Percentiles rank a stretch among this genome's conserved stretches.
phyloP scores from a whole-genome alignment of 192 early-diverging fungal species.

The Coemansia sp. region DNA sequence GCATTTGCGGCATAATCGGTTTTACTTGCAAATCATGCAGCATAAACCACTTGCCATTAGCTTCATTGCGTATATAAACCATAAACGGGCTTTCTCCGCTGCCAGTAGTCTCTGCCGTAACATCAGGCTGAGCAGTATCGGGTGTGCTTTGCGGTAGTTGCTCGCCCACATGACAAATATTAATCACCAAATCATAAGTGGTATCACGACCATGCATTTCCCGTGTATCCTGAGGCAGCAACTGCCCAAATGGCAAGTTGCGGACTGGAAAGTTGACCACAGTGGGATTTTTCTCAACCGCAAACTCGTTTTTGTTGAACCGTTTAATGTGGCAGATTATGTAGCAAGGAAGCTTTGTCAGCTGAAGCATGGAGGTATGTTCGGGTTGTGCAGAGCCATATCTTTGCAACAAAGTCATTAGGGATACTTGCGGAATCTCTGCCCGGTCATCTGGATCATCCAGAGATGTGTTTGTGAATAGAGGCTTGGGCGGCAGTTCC shows the following conservation, averaged over 20 bases:
- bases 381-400: slow-evolving; percentile 73
- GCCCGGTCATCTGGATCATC: slow-evolving; percentile 38
- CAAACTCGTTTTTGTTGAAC: slow-evolving; percentile 81
- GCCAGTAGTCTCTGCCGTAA: slow-evolving; percentile 11
- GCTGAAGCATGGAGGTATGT: slow-evolving; percentile 22
- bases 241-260: slow-evolving; percentile 77
- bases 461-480: slow-evolving; percentile 82
- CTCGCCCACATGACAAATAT: slow-evolving; percentile 87
- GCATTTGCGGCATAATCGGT: slow-evolving; percentile 91
- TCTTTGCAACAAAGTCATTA: slow-evolving; percentile 76
- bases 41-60: slow-evolving; percentile 88
- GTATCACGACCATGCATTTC: slow-evolving; percentile 40
- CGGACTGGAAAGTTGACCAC: slow-evolving; percentile 94
- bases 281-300: slow-evolving; percentile 90
- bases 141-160: slow-evolving; percentile 19
- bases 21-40: slow-evolving; percentile 93
- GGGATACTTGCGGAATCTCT: slow-evolving; percentile 85
- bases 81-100: slow-evolving; percentile 71
- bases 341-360: slow-evolving; percentile 76
- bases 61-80: slow-evolving; percentile 72
- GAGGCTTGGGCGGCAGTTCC: slow-evolving; percentile 85
- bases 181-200: slow-evolving; percentile 81
- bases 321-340: slow-evolving; percentile 90
- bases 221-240: slow-evolving; percentile 54
- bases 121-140: slow-evolving; percentile 1